phyloP scores from a whole-genome alignment of 768 basidiomycete genomes.

The Naematelia aurantialba region DNA sequence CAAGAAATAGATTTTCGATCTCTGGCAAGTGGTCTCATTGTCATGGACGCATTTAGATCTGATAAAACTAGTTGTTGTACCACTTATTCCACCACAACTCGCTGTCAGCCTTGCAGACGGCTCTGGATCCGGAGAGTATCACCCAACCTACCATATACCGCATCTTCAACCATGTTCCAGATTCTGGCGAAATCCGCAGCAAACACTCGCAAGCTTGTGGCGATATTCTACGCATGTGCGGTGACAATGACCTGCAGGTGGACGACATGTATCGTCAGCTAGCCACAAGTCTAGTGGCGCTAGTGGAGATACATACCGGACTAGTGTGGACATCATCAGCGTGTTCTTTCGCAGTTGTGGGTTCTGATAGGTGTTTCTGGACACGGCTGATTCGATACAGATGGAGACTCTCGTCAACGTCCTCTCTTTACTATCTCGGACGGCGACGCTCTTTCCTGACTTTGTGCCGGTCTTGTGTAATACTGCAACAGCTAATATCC shows the following conservation, averaged over 20 bases:
- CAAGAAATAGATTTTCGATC: constrained; percentile 7
- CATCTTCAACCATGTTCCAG: constrained; percentile 19
- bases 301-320: not conserved
- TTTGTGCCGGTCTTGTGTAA: constrained; percentile 1
- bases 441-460: not conserved
- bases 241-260: constrained; percentile 10
- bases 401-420: not conserved
- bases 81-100: constrained; percentile 32
- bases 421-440: constrained; percentile 1
- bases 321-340: not conserved
- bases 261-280: not conserved
- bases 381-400: not conserved
- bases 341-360: not conserved
- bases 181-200: not conserved
- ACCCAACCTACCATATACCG: constrained; percentile 28
- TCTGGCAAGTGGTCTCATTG: constrained; percentile 21
- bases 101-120: constrained; percentile 13
- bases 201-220: constrained; percentile 13
- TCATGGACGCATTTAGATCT: not conserved
- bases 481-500: not conserved
- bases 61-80: constrained; percentile 25
- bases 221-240: constrained; percentile 27
- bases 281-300: not conserved
- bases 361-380: not conserved
- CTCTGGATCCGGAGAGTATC: constrained; percentile 1